Evolutionary conservation across 306 rosid species (phyloP).

Genomic region (Casuarina glauca): DNA sequence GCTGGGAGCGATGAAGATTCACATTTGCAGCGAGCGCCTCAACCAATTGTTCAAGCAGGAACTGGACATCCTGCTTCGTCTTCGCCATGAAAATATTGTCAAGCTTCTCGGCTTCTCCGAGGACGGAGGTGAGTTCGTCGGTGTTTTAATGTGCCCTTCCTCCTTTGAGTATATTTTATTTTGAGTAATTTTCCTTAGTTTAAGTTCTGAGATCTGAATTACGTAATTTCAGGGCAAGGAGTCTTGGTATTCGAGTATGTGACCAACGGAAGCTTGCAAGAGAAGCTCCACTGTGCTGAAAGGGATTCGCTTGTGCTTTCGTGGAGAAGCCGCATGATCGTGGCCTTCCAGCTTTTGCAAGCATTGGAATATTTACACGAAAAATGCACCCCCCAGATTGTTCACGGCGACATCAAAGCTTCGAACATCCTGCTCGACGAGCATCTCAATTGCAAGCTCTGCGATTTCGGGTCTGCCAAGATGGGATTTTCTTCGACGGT

Average conservation of each 20-base stretch:
- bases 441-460: slow-evolving; percentile 39
- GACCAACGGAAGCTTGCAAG: slow-evolving; percentile 45
- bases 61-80: slow-evolving; percentile 37
- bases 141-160: not conserved
- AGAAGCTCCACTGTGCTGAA: slow-evolving; percentile 37
- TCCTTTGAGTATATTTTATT: not conserved
- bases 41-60: slow-evolving; percentile 44
- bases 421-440: slow-evolving; percentile 47
- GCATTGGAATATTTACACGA: slow-evolving; percentile 48
- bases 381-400: slow-evolving; percentile 39
- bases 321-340: slow-evolving; percentile 39
- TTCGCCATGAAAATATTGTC: slow-evolving; percentile 39
- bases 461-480: slow-evolving; percentile 55
- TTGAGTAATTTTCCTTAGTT: not conserved
- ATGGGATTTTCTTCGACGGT: slow-evolving; percentile 51
- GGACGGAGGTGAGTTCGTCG: slow-evolving; percentile 28
- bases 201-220: not conserved
- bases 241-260: slow-evolving; percentile 47
- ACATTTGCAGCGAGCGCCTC: slow-evolving; percentile 37
- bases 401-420: slow-evolving; percentile 52
- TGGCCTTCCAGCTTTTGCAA: slow-evolving; percentile 44
- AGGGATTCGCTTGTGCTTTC: slow-evolving; percentile 19
- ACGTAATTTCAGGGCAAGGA: slow-evolving; percentile 32
- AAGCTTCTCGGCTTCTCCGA: slow-evolving; percentile 41
- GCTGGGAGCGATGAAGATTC: slow-evolving; percentile 40